Evolutionary conservation across 352 stramenopile species (phyloP), one percentile per base, ranked within the genome.

Genomic region (Pythium pyrilobum): DNA sequence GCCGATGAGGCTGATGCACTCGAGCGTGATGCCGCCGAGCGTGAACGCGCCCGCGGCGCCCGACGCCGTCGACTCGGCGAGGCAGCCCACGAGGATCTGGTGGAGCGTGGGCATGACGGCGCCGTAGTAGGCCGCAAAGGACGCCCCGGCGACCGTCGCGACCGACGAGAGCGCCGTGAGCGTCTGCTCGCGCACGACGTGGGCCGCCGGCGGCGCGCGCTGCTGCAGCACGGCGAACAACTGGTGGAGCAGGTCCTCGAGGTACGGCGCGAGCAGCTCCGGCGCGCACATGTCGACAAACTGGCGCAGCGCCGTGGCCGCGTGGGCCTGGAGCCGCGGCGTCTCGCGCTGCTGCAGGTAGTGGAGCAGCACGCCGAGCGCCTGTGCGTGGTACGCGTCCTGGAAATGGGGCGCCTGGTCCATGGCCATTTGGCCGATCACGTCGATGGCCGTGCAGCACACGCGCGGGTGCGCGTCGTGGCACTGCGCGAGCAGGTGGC

Each of bases 261-360:
- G 45, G 53, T 94, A 91, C 27, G 81, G 80, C 44, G 76, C 68
- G 18, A 93, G 63, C 29, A 89, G 56, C 32, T 79, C 57, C 0
- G 69, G 68, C 28, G 73, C 67, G 47, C 82, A 91, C 72, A 89
- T 87, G 50, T 94, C 81, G 59, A 94, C 81, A 38, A 94, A 94
- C 56, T 94, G 78, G 15, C 81, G 79, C 24, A 94, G 55, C 29
- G 83, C 75, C 10, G 81, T 89, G 10, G 81, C 79, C 1, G 83
- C 72, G 39, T 94, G 81, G 12, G 83, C 78, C 51, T 92, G 83
- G 3, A 93, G 69, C 2, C 79, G 74, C 25, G 79, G 77, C 44
- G 75, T 77, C 29, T 65, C 64, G 20, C 63, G 68, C 38, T 89
- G 76, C 54, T 86, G 60, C 12, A 93, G 64, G 48, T 87, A 87